A percentile compares a stretch with the other conserved stretches of the same genome.
These are phyloP conservation scores for Trichoderma hamatum DNA, from an alignment of 2,329 filamentous ascomycete species.

Conservation along the genomic window DNA sequence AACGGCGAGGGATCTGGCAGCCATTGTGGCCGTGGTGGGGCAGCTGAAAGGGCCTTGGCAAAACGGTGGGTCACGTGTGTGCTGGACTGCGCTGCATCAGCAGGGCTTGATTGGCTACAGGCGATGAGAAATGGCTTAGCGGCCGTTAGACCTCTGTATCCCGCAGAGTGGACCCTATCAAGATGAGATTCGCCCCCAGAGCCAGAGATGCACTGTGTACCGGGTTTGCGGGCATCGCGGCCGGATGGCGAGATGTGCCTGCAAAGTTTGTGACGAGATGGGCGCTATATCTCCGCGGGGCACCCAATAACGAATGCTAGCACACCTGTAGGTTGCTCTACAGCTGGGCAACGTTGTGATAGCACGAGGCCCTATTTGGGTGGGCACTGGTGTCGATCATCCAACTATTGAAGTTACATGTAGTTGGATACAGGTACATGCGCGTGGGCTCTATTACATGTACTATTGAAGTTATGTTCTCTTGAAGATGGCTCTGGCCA, in stretches of 20 bases:
- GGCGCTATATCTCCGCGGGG: background rate
- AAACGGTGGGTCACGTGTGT: constrained; percentile 17
- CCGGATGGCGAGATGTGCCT: background rate
- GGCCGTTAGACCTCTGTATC: constrained; percentile 18
- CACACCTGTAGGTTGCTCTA: background rate
- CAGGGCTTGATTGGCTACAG: background rate
- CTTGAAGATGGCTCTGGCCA: too few species aligned
- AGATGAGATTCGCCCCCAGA: background rate
- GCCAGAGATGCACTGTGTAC: background rate
- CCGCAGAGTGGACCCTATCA: background rate
- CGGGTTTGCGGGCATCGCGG: too few species aligned
- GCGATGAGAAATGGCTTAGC: background rate
- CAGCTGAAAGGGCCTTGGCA: background rate
- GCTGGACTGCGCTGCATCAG: fast-evolving
- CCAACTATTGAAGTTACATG: too few species aligned
- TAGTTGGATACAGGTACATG: too few species aligned
- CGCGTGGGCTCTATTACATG: too few species aligned
- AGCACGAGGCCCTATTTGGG: background rate
- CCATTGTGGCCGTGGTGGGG: background rate
- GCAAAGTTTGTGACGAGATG: background rate
- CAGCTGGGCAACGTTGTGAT: background rate
- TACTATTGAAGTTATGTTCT: too few species aligned
- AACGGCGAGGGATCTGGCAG: background rate
- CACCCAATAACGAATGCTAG: background rate
- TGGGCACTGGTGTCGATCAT: background rate